These are phyloP conservation scores for Curvularia spicifera DNA, from an alignment of 2,329 filamentous ascomycete genomes.

Conservation along the genomic window DNA sequence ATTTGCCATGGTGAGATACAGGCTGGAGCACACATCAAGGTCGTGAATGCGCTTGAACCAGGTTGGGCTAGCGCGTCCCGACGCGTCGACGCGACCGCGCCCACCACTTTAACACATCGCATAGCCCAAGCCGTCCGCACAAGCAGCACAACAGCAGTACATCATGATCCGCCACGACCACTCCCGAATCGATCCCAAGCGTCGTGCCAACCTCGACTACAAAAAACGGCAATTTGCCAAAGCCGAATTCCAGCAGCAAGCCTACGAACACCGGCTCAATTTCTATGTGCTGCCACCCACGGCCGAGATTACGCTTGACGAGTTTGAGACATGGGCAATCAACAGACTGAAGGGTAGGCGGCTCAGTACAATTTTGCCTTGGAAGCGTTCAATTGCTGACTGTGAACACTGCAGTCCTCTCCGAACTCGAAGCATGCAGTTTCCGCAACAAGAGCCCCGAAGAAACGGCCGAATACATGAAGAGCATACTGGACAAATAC, in stretches of 20 bases:
- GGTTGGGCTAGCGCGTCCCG: conserved; percentile 16
- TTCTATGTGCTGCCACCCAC: conserved; percentile 90
- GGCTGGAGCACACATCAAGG: too few species aligned
- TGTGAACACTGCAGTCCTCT: conserved; percentile 65
- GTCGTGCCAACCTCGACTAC: conserved; percentile 76
- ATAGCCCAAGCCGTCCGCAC: conserved; percentile 12
- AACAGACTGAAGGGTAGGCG: conserved; percentile 74
- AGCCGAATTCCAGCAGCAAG: conserved; percentile 74
- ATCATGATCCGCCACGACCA: conserved; percentile 50
- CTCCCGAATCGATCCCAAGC: conserved; percentile 66
- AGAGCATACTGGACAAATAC: conserved; percentile 84
- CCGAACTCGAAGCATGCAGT: conserved; percentile 89
- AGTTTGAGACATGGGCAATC: conserved; percentile 99
- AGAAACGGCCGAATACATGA: conserved; percentile 85
- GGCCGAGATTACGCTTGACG: conserved; percentile 91
- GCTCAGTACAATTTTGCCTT: background rate
- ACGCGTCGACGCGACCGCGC: conserved; percentile 33
- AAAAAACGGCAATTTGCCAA: conserved; percentile 87
- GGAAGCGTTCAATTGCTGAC: conserved; percentile 7
- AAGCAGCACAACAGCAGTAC: conserved; percentile 7
- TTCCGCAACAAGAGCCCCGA: conserved; percentile 88
- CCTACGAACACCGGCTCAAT: conserved; percentile 87
- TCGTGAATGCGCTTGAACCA: conserved; percentile 7
- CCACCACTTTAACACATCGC: conserved; percentile 24
- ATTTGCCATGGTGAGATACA: too few species aligned